These are phyloP conservation scores for Talaromyces sp. DNA, from an alignment of 2,329 filamentous ascomycete species.

Conservation along the genomic window DNA sequence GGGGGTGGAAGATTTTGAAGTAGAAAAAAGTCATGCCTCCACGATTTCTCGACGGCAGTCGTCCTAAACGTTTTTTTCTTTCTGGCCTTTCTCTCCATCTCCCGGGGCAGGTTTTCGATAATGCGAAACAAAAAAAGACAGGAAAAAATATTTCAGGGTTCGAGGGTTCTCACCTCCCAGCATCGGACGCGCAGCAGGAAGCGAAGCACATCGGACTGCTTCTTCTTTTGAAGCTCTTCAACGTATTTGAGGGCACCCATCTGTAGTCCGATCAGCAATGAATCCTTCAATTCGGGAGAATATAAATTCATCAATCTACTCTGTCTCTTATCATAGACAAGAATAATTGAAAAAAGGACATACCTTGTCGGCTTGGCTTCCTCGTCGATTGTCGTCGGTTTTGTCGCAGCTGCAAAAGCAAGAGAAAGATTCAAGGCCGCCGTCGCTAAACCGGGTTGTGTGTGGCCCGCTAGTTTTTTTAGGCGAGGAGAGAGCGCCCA, in stretches of 20 bases:
- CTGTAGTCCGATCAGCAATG: slow-evolving; percentile 38
- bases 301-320: not conserved
- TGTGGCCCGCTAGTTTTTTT: slow-evolving; percentile 40
- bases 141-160: slow-evolving; percentile 24
- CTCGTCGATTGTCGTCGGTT: slow-evolving; percentile 39
- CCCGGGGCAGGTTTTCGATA: slow-evolving; percentile 9
- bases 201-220: slow-evolving; percentile 99
- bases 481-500: slow-evolving; percentile 22
- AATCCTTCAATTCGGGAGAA: not conserved
- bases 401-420: slow-evolving; percentile 25
- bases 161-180: slow-evolving; percentile 73
- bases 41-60: slow-evolving; percentile 14
- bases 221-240: slow-evolving; percentile 99
- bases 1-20: slow-evolving; percentile 11
- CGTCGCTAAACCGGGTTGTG: slow-evolving; percentile 26
- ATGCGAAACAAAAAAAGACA: not conserved
- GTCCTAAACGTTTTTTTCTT: slow-evolving; percentile 16
- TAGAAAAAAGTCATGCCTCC: not conserved
- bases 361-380: slow-evolving; percentile 41
- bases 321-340: not conserved
- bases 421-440: slow-evolving; percentile 24
- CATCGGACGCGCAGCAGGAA: slow-evolving; percentile 99
- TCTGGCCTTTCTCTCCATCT: slow-evolving; percentile 4
- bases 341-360: slow-evolving; percentile 12
- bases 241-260: slow-evolving; percentile 99